These are phyloP conservation scores for Nidularia sp. DNA, from an alignment of 768 basidiomycete species.

Conservation along the genomic window DNA sequence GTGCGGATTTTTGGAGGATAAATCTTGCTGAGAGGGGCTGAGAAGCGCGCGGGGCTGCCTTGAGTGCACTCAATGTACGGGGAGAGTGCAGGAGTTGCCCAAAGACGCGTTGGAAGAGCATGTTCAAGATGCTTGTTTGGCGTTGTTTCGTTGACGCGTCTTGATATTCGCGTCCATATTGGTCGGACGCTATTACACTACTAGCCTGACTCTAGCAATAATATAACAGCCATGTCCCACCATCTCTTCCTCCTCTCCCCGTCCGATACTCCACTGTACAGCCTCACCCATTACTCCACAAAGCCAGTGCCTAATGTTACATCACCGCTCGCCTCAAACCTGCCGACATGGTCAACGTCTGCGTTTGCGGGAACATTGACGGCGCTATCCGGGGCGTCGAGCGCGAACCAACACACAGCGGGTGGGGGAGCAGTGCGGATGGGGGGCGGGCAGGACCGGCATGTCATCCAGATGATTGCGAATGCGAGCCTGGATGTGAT, in stretches of 20 bases:
- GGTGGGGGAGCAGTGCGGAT: slow-evolving; percentile 64
- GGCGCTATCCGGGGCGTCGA: slow-evolving; percentile 81
- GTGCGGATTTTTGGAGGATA: too few relatives aligned
- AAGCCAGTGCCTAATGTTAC: slow-evolving; percentile 58
- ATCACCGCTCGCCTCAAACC: slow-evolving; percentile 74
- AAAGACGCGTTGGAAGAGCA: too few relatives aligned
- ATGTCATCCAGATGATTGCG: slow-evolving; percentile 99
- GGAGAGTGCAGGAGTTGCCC: too few relatives aligned
- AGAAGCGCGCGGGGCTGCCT: too few relatives aligned
- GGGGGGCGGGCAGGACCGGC: slow-evolving; percentile 81
- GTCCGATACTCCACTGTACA: slow-evolving; percentile 83
- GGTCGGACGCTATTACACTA: too few relatives aligned
- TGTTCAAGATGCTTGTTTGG: too few relatives aligned
- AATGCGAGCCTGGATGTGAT: slow-evolving; percentile 94
- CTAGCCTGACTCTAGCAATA: too few relatives aligned
- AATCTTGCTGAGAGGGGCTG: too few relatives aligned
- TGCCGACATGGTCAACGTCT: slow-evolving; percentile 88
- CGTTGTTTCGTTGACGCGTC: too few relatives aligned
- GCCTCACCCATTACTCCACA: slow-evolving; percentile 75
- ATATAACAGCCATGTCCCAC: too few relatives aligned
- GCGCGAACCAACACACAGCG: slow-evolving; percentile 62
- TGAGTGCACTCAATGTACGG: too few relatives aligned
- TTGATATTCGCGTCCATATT: too few relatives aligned
- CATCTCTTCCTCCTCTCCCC: slow-evolving; percentile 85
- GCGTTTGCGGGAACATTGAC: slow-evolving; percentile 89